Base-by-base conservation (phyloP, 768 basidiomycete genomes). In the Amanita thiersii region DNA sequence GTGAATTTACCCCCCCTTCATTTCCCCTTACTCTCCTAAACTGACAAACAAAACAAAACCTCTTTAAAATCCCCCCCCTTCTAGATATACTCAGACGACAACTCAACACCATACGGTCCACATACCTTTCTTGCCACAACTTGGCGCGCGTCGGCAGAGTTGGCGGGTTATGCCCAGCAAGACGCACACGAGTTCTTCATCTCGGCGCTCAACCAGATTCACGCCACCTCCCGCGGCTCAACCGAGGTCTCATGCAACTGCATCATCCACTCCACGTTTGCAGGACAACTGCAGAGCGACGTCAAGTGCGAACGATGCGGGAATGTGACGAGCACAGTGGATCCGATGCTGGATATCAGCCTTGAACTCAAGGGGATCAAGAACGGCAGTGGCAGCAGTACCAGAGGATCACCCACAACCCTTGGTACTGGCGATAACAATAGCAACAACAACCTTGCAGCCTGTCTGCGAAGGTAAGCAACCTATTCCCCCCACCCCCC, bases 101-200 rank as follows among this genome's bases (percentile, higher is more conserved):
- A 63, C 7, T n/a, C n/a, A n/a, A 58, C 67, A 5, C 80, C 90
- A 0, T 84, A 79, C 50, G 91, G 87, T 0, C 93, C 94, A 0
- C 77, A 81, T 2, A 78, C 79, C 2, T 84, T 97, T 56, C 72
- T 98, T 5, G 70, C 81, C 10, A 81, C 85, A 19, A 86, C 84
- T 24, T 97, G 92, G 93, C 77, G 71, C 50, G 73, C 71, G 47
- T 81, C 84, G 0, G 62, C 81, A 0, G 90, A 94, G 47, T 68
- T 97, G 19, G 78, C 89, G 3, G 93, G 92, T 2, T 90, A 97
- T 54, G 79, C 88, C 0, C 94, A 98, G 57, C 94, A 94, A 54
- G 93, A 97, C 47, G 88, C 90, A 2, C 90, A 93, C 66, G 84
- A 89, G 58, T 85, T 80, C 55, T 86, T 89, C 58, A 86, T 89